Conservation (phyloP, 371 early-diverging fungal species). For the Mucor plumbeus region DNA sequence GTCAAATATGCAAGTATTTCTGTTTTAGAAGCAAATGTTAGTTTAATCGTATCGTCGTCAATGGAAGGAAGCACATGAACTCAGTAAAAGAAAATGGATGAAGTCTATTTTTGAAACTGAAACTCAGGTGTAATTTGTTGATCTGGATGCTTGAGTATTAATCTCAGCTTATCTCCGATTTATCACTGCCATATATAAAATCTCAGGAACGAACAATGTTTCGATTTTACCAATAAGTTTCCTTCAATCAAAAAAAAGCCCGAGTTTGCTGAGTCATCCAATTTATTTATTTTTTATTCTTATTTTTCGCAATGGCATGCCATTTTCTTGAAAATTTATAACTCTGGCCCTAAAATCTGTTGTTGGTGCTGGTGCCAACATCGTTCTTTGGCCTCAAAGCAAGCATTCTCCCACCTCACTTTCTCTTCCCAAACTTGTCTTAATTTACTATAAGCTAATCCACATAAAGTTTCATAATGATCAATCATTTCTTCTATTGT, state of each 20-base stretch:
- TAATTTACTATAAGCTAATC: slow-evolving; percentile 58
- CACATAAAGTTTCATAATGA: slow-evolving; percentile 58
- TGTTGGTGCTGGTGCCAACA: slow-evolving; percentile 34
- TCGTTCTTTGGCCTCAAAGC: slow-evolving; percentile 31
- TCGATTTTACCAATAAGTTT: not conserved
- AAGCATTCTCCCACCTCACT: slow-evolving; percentile 43
- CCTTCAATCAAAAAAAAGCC: not conserved
- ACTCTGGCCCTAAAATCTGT: slow-evolving; percentile 8
- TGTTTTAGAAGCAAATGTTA: not conserved
- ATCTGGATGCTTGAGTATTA: not conserved
- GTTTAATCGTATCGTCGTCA: not conserved
- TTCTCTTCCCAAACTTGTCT: slow-evolving; percentile 58
- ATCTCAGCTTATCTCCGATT: slow-evolving; percentile 1
- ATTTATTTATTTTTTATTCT: not conserved
- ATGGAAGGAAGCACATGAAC: not conserved
- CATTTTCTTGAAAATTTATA: not conserved
- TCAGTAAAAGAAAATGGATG: not conserved
- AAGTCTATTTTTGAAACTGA: slow-evolving; percentile 4
- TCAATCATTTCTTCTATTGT: slow-evolving; percentile 54
- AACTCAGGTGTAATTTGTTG: not conserved
- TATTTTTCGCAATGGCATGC: slow-evolving; percentile 10
- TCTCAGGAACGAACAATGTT: slow-evolving; percentile 3
- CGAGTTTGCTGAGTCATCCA: slow-evolving; percentile 8
- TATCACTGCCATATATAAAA: not conserved
- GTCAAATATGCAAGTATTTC: not conserved